Evolutionary conservation across 2,329 filamentous ascomycete species (phyloP).

Genomic region (Pseudogymnoascus sp.): DNA sequence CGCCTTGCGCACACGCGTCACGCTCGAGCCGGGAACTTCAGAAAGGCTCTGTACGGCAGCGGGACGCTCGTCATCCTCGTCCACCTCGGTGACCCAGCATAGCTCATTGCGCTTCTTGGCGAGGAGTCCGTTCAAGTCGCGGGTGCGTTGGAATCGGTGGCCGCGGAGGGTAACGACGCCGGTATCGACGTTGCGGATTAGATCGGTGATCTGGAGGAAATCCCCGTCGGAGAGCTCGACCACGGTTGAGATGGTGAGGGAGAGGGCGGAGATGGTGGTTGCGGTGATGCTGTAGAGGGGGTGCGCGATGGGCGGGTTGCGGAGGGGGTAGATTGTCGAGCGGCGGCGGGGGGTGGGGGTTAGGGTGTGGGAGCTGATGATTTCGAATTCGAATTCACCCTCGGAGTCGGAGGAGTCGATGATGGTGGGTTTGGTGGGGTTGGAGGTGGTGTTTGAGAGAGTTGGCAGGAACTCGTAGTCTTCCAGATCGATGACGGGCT

Average conservation of each 20-base stretch:
- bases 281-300: neutral
- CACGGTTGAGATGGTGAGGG: neutral
- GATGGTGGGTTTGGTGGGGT: neutral
- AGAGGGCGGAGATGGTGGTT: neutral
- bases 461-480: neutral
- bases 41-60: slow-evolving; percentile 32
- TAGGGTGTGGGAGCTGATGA: neutral
- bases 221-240: slow-evolving; percentile 18
- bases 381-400: neutral
- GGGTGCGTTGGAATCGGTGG: slow-evolving; percentile 28
- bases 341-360: neutral
- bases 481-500: neutral
- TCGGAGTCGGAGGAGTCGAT: neutral
- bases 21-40: slow-evolving; percentile 33
- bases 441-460: neutral
- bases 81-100: slow-evolving; percentile 32
- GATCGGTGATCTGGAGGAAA: slow-evolving; percentile 12
- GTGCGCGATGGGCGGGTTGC: neutral
- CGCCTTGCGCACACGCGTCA: slow-evolving; percentile 20
- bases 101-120: slow-evolving; percentile 37
- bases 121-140: slow-evolving; percentile 29
- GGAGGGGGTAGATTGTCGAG: neutral
- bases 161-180: slow-evolving; percentile 31
- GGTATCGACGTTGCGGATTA: slow-evolving; percentile 24
- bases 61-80: slow-evolving; percentile 28